A percentile compares a stretch with the other conserved stretches of the same genome.
phyloP scores from a whole-genome alignment of 441 rosid genomes.

The Erodium trifolium region DNA sequence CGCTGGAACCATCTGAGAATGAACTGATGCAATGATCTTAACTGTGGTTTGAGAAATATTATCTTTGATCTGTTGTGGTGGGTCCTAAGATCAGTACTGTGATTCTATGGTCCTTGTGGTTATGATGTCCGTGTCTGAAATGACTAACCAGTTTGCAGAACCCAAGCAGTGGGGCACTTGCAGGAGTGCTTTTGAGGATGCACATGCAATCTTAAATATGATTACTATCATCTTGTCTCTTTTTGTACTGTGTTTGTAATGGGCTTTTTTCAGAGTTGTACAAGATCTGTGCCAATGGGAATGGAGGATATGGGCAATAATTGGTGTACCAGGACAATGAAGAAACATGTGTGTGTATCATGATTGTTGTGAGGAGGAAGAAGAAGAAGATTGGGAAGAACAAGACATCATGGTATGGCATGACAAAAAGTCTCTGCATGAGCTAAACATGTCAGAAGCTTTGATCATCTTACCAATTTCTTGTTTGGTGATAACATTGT shows the following conservation, averaged over 20 bases:
- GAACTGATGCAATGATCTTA: not conserved
- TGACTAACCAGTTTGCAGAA: no score
- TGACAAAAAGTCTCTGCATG: not conserved
- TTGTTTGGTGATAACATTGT: not conserved
- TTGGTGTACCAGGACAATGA: not conserved
- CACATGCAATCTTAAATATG: not conserved
- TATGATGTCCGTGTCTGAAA: not conserved
- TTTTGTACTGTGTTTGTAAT: not conserved
- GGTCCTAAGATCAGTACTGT: not conserved
- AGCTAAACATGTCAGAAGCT: slow-evolving; percentile 1
- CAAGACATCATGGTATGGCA: not conserved
- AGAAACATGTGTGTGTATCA: not conserved
- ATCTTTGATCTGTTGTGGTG: not conserved
- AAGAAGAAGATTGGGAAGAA: not conserved
- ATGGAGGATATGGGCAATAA: not conserved
- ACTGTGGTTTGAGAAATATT: not conserved
- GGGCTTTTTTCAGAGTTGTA: no score
- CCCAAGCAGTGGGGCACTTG: not conserved
- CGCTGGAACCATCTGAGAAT: no score
- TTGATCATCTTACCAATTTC: not conserved
- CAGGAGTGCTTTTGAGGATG: not conserved
- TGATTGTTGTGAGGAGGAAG: not conserved
- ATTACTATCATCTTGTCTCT: not conserved
- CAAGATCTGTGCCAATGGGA: not conserved
- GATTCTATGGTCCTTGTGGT: not conserved